Base-by-base conservation (phyloP, 805 yeast species). In the Pichia scutulata region DNA sequence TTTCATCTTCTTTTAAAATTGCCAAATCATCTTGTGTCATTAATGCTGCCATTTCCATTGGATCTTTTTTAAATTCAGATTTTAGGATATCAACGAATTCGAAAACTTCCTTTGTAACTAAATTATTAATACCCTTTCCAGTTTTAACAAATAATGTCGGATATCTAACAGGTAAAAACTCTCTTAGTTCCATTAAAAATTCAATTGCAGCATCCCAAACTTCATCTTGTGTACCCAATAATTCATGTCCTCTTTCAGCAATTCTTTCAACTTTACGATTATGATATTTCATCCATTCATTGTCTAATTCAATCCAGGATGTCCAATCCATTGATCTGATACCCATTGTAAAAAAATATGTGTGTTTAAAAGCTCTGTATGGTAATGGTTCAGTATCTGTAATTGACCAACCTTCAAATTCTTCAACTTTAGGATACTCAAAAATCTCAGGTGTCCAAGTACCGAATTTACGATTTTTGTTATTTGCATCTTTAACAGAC, bases 1-100 rank as follows among this genome's bases (percentile, higher is more conserved):
- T 72, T 22, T 70, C 72, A 46, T 72, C 69, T 57, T 83, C 88
- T 47, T 81, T 65, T 84, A 82, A 78, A 22, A 83, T 70, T 5
- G 87, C 88, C 47, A 82, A 64, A 61, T 82, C 88, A 62, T 82
- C 88, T 63, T 82, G 88, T 14, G 76, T 64, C 64, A 81, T 68
- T 56, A 73, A 71, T 1, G 84, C 75, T 7, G 81, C 79, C 61
- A 80, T 77, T 43, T 72, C 64, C 75, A 76, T 73, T 30, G 87
- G 87, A 59, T 82, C 86, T 49, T 70, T 73, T 25, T 61, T 65
- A 53, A 63, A 67, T 30, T 64, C 74, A 44, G 57, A 54, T 48
- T 48, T 60, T 55, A 55, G 58, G 22, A 63, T 50, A 36, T 58
- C 58, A 25, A 58, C 53, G 52, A 66, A 64, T 54, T 67, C 70